Base-by-base conservation (phyloP, 495 filamentous ascomycete species). In the Halenospora varia region DNA sequence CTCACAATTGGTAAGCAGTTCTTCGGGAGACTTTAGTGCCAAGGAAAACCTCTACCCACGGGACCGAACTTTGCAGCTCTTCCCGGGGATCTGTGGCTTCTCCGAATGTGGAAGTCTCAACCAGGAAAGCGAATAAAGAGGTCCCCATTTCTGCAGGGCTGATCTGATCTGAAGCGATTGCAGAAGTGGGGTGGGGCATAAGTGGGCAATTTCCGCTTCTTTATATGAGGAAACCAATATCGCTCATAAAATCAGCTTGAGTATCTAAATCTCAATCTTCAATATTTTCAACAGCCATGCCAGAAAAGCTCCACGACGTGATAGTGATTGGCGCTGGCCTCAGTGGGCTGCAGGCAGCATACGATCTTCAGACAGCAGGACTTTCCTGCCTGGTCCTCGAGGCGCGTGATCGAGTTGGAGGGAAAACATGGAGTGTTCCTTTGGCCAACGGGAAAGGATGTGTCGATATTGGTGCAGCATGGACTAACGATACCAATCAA, bases 401-500 rank as follows among this genome's bases (percentile, higher is more conserved):
- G 57, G 77, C 76, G 8, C 65, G 71, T 0, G 67, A 78, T 57
- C 73, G 75, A 9, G 77, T 82, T 2, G 81, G 81, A 2, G 81
- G 81, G 1, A 80, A 79, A 55, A 76, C 70, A 0, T 75, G 68
- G 61, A 69, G 65, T 17, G 40, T 62, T 2, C 57, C 58, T 1
- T 53, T 64, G 0, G 41, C 55, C 8, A 55, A 57, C 42, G 68
- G 67, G 25, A 55, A 61, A n/a, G 73, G 72, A 17, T 19, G 60
- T n/a, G 67, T 71, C 19, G 79, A 81, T 40, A 55, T 81, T 19
- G 79, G 78, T 2, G 78, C 74, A 1, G 75, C 75, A 2, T 82
- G 78, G 79, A 74, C 81, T 51, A 82, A 82, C 62, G 71, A 77
- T 45, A 74, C 69, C 2, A 79, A 70, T 41, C 80, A 83, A 56